Base-by-base conservation (phyloP, 1,284 basidiomycete genomes). In the Cutaneotrichosporon cyanovorans region DNA sequence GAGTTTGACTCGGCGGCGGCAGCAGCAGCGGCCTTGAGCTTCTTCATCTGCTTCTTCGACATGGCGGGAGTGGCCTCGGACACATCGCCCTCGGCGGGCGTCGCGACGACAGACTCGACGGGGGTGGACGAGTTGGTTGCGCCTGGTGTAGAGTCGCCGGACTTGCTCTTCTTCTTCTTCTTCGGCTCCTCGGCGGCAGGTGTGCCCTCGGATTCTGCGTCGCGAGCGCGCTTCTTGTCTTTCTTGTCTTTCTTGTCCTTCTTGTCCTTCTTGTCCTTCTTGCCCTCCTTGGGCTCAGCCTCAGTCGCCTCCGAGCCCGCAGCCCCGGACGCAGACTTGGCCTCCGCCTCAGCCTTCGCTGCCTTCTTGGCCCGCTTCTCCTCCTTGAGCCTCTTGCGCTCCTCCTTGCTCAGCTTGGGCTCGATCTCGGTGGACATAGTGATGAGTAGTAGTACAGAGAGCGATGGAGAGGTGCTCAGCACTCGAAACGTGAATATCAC, bases 31-130 rank as follows among this genome's bases (percentile, higher is more conserved):
- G 56, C 59, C 42, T 60, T 61, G 41, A 60, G 59, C 57, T 70
- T 70, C 57, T 68, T 68, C 45, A 60, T 61, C 58, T 72, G 62
- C 55, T 70, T 68, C 52, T 66, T 65, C 38, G 57, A 61, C 31
- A 62, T 42, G n/a, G 45, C 40, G 5, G 51, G 50, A 5, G 55
- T 28, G 7, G 42, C 42, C 15, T 38, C 37, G 14, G 21, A 35
- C 14, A 32, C 37, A 1, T 46, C 51, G 15, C 47, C 48, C 34
- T 51, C 53, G 36, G 51, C 48, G 8, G 60, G 40, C 1, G 58
- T 46, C 19, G 53, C 45, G 43, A 53, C 28, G 5, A 51, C 48
- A 11, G 56, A 58, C 34, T 51, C 51, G 46, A 48, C 42, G 5
- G 56, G 50, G 6, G 53, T 42, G 16, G 53, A 43, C n/a, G 46